Evolutionary conservation across 352 stramenopile genomes (phyloP), one percentile per base, ranked within the genome.

Genomic region (Phytophthora colocasiae): DNA sequence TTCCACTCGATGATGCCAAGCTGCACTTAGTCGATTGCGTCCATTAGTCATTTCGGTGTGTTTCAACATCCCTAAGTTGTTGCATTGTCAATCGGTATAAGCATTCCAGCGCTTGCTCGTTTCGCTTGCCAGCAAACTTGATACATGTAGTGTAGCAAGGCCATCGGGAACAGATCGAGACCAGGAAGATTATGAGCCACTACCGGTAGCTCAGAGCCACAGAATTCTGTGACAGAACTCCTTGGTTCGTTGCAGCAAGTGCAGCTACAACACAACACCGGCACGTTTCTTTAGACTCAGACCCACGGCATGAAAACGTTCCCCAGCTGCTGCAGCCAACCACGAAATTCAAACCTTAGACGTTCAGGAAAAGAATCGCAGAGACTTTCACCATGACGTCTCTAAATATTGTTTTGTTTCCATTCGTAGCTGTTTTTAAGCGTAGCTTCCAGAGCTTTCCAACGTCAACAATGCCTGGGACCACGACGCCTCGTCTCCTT

Each of bases 1-100:
- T 64, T 43, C 57, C 45, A 32, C 46, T 12, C 17, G 36, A 58
- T 65, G 58, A 52, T 29, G 58, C 10, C 41, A 54, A 48, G 7
- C 31, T 10, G 8, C 26, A 19, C 44, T 34, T 14, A n/a, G 22
- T 22, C 27, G 36, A 61, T 48, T 49, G 6, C 22, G 47, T 36
- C 36, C 46, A 57, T 38, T 38, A 6, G n/a, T 31, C 6, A 36
- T 67, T 62, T 67, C 43, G 43, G 51, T 55, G 51, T 38, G 24
- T 19, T 22, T 26, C 11, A 26, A 11, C n/a, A 40, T 45, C 11
- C 38, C 32, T 22, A 49, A 50, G 31, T 54, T 47, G 49, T 60
- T 51, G 48, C 29, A 66, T 66, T 24, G 39, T 60, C 24, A 12
- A 15, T 17, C 22, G 15, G 12, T 47, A 27, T 59, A 59, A 63